Evolutionary conservation across 2,329 filamentous ascomycete species (phyloP), one percentile per base, ranked within the genome.

Genomic region (Thelonectria olida): DNA sequence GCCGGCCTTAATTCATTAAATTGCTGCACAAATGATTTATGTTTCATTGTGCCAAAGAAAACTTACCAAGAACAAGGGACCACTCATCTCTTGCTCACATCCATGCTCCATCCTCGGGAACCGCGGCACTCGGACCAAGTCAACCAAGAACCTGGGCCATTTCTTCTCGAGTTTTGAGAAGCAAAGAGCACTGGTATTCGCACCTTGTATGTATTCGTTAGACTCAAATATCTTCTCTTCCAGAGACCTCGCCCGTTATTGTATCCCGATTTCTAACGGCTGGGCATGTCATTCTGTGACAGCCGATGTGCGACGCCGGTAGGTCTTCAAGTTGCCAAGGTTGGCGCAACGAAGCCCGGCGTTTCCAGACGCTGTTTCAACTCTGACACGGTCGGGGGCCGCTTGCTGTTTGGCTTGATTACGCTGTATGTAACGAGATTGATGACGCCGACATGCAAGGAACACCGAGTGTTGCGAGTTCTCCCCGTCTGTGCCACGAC

Each of bases 351-450:
- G 19, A 44, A 15, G 17, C 17, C 55, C 51, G 47, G 51, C 34
- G 57, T 63, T 64, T 64, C 57, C 48, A 38, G 42, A 45, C 39
- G 41, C 28, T 55, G 59, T 69, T 72, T 70, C 61, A 63, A 63
- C 39, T 63, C 54, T 61, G 57, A 55, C 38, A 59, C 65, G 56
- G 58, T 57, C 49, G 25, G 51, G n/a, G 34, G 44, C 41, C 28
- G 23, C 42, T 47, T 45, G 27, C 50, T 13, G 28, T 44, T 44
- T 45, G 44, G 54, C 22, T 53, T 54, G 42, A 45, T 27, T 20
- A 54, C 31, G 39, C 47, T 39, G 13, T 17, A 28, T 49, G 57
- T 42, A 34, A 27, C 38, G 13, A 54, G 20, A 50, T 54, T 48
- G 36, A 41, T 27, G 44, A 50, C 42, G 50, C 54, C 51, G 51